Percentiles rank a stretch among this genome's conserved stretches.
phyloP scores from a whole-genome alignment of 2,329 filamentous ascomycete genomes.

The Trichophyton benhamiae region DNA sequence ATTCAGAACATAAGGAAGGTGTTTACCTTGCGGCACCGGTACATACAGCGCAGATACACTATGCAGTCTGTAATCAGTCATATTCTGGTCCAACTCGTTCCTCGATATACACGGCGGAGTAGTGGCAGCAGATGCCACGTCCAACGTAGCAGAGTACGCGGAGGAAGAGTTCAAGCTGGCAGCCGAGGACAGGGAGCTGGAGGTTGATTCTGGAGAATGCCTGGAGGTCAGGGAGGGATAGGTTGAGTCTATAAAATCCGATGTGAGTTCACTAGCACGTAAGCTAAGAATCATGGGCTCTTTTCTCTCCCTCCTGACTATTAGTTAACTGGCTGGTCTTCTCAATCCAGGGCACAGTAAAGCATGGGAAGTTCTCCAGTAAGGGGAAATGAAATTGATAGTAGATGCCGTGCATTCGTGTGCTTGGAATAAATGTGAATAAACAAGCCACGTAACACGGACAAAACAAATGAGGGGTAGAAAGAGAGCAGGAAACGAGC shows the following conservation, averaged over 20 bases:
- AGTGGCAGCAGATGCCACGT: not conserved
- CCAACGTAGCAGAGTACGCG: conserved; percentile 3
- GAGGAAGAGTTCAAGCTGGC: conserved; percentile 25
- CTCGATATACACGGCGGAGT: not conserved
- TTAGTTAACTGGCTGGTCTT: conserved; percentile 3
- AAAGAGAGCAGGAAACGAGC: not conserved
- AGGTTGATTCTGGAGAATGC: conserved; percentile 39
- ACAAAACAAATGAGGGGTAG: conserved; percentile 5
- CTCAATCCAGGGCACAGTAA: not conserved
- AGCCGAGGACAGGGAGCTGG: conserved; percentile 31
- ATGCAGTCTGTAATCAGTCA: conserved; percentile 26
- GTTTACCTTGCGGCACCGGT: conserved; percentile 14
- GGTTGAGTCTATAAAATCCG: conserved; percentile 42
- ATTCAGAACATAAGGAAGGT: not conserved
- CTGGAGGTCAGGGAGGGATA: conserved; percentile 43
- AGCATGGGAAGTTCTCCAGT: not conserved
- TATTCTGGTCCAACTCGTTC: conserved; percentile 23
- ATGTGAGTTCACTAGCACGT: conserved; percentile 39
- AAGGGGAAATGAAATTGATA: not conserved
- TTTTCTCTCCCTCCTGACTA: not conserved
- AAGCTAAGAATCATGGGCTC: conserved; percentile 32
- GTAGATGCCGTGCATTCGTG: conserved; percentile 11
- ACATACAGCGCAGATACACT: conserved; percentile 30
- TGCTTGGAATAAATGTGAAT: conserved; percentile 2
- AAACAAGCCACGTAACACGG: conserved; percentile 8